These are phyloP conservation scores for Hordeum pubiflorum DNA, from an alignment of 202 grass and related monocot species.

Conservation along the genomic window DNA sequence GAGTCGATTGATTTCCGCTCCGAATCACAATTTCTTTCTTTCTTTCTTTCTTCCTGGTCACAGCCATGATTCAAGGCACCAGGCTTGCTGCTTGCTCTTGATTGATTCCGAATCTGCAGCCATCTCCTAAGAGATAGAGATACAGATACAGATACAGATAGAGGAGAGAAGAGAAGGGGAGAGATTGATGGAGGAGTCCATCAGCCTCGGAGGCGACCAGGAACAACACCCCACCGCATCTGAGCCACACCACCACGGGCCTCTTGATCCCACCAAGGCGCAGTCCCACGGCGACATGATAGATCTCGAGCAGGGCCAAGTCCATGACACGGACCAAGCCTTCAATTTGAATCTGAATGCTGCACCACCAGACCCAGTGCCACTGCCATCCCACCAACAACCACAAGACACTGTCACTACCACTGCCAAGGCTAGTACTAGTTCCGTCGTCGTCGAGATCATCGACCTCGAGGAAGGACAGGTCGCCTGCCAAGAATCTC, in stretches of 20 bases:
- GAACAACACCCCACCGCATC: no score
- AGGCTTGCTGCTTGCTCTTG: no score
- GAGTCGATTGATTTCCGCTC: background rate
- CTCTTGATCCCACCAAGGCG: no score
- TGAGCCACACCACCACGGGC: no score
- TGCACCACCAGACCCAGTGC: background rate
- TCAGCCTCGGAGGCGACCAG: background rate
- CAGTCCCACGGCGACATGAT: background rate
- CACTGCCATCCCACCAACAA: slow-evolving; percentile 4
- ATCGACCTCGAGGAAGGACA: slow-evolving; percentile 50
- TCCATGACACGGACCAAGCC: background rate
- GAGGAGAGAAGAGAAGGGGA: no score
- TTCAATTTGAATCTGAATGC: background rate
- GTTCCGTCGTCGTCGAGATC: background rate
- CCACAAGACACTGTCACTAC: background rate
- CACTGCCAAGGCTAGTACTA: background rate
- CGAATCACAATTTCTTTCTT: background rate
- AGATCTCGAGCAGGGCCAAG: background rate
- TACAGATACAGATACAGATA: no score
- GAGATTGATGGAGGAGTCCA: background rate
- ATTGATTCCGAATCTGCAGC: no score
- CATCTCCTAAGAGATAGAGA: no score
- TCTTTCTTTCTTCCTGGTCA: no score
- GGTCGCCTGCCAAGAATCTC: slow-evolving; percentile 30
- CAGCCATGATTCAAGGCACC: background rate